These are phyloP conservation scores for Geotrichum fermentans DNA, from an alignment of 1,139 yeast genomes.

Conservation along the genomic window DNA sequence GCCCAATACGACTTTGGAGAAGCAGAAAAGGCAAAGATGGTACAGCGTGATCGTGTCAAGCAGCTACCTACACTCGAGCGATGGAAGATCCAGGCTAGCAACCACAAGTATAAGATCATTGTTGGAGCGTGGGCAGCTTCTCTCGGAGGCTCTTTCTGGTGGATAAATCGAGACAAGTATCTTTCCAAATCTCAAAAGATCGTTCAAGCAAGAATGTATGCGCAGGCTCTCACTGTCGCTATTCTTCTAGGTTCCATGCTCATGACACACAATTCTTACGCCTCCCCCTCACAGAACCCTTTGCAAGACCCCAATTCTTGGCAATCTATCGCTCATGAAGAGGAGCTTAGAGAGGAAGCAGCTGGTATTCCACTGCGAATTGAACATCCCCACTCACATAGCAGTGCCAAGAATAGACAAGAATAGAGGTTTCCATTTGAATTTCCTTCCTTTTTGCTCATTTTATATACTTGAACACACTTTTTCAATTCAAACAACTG, in stretches of 20 bases:
- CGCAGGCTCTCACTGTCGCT: slow-evolving; percentile 61
- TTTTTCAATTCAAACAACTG: too few relatives aligned
- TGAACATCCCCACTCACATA: neutral
- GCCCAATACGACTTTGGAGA: slow-evolving; percentile 14
- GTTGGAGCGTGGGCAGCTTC: slow-evolving; percentile 82
- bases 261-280: slow-evolving; percentile 26
- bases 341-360: slow-evolving; percentile 27
- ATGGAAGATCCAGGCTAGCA: slow-evolving; percentile 26
- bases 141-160: slow-evolving; percentile 75
- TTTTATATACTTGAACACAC: too few relatives aligned
- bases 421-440: too few relatives aligned
- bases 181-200: slow-evolving; percentile 78
- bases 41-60: neutral
- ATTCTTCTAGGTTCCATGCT: slow-evolving; percentile 36
- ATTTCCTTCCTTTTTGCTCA: too few relatives aligned
- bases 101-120: slow-evolving; percentile 69
- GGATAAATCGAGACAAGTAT: slow-evolving; percentile 68
- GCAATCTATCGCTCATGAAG: slow-evolving; percentile 31
- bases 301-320: slow-evolving; percentile 30
- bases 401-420: too few relatives aligned
- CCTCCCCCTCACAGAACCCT: slow-evolving; percentile 36
- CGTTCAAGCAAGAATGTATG: slow-evolving; percentile 91
- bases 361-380: slow-evolving; percentile 14
- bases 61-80: neutral
- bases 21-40: neutral